phyloP scores from a whole-genome alignment of 2,329 filamentous ascomycete genomes.

The Cytospora mali region DNA sequence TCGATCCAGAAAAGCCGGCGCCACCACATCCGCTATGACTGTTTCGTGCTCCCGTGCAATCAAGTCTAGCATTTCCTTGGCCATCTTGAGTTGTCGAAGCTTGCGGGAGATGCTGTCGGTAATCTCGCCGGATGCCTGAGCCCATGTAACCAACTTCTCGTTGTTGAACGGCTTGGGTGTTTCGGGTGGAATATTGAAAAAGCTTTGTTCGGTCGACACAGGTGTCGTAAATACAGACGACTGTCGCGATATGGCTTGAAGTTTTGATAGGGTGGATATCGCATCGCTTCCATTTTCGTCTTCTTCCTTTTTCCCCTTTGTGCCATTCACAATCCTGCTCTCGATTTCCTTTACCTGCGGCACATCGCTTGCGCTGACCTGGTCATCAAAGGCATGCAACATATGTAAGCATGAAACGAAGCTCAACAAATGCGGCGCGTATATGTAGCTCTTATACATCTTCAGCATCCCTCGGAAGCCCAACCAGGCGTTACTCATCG shows the following conservation, averaged over 20 bases:
- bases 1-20: slow-evolving; percentile 17
- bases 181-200: background rate
- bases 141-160: slow-evolving; percentile 29
- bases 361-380: slow-evolving; percentile 29
- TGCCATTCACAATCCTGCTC: slow-evolving; percentile 26
- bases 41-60: slow-evolving; percentile 25
- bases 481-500: slow-evolving; percentile 24
- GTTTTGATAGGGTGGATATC: background rate
- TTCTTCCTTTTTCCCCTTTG: background rate
- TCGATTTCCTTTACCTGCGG: slow-evolving; percentile 29
- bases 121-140: slow-evolving; percentile 31
- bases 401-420: slow-evolving; percentile 31
- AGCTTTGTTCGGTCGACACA: slow-evolving; percentile 15
- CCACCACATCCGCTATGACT: slow-evolving; percentile 13
- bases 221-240: slow-evolving; percentile 1
- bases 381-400: slow-evolving; percentile 32
- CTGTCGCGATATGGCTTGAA: slow-evolving; percentile 5
- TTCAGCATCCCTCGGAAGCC: slow-evolving; percentile 32
- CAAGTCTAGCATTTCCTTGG: slow-evolving; percentile 30
- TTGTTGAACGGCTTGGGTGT: slow-evolving; percentile 12
- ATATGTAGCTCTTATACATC: slow-evolving; percentile 29
- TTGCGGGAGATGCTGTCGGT: slow-evolving; percentile 33
- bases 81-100: slow-evolving; percentile 32
- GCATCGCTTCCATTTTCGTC: background rate
- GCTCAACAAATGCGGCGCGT: slow-evolving; percentile 32